Evolutionary conservation across 1,284 basidiomycete genomes (phyloP).

Genomic region (Pisolithus thermaeus): DNA sequence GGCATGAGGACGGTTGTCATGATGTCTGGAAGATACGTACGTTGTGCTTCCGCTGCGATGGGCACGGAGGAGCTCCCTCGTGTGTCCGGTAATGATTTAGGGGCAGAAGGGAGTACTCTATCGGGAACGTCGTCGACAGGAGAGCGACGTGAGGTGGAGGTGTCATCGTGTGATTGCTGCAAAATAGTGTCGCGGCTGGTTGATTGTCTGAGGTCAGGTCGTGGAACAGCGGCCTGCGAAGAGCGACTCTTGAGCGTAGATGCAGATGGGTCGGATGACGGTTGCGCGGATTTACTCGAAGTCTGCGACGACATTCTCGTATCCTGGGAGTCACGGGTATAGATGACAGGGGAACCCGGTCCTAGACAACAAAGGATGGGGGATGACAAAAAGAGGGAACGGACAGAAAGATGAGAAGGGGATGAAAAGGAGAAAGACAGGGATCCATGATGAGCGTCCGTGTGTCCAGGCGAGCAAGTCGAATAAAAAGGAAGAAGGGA

Average conservation of each 20-base stretch:
- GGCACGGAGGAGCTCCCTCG: slow-evolving; percentile 14
- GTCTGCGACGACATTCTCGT: slow-evolving; percentile 6
- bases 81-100: slow-evolving; percentile 3
- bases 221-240: slow-evolving; percentile 14
- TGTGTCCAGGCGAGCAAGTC: slow-evolving; percentile 44
- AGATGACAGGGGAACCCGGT: slow-evolving; percentile 39
- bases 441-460: slow-evolving; percentile 53
- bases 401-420: slow-evolving; percentile 26
- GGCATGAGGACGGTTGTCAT: slow-evolving; percentile 26
- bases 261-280: slow-evolving; percentile 9
- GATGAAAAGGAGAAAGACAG: slow-evolving; percentile 26
- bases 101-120: slow-evolving; percentile 9
- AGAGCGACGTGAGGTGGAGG: slow-evolving; percentile 10
- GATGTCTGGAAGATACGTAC: slow-evolving; percentile 37
- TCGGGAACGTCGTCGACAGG: slow-evolving; percentile 17
- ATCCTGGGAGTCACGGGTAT: slow-evolving; percentile 24
- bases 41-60: slow-evolving; percentile 29
- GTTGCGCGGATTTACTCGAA: slow-evolving; percentile 17
- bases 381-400: slow-evolving; percentile 29
- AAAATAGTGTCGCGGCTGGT: slow-evolving; percentile 12
- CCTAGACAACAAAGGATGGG: slow-evolving; percentile 47
- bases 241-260: slow-evolving; percentile 20
- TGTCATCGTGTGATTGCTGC: slow-evolving; percentile 17
- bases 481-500: slow-evolving; percentile 37
- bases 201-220: slow-evolving; percentile 8